phyloP scores from a whole-genome alignment of 2,329 filamentous ascomycete genomes.

The Cladorrhinum sp. region DNA sequence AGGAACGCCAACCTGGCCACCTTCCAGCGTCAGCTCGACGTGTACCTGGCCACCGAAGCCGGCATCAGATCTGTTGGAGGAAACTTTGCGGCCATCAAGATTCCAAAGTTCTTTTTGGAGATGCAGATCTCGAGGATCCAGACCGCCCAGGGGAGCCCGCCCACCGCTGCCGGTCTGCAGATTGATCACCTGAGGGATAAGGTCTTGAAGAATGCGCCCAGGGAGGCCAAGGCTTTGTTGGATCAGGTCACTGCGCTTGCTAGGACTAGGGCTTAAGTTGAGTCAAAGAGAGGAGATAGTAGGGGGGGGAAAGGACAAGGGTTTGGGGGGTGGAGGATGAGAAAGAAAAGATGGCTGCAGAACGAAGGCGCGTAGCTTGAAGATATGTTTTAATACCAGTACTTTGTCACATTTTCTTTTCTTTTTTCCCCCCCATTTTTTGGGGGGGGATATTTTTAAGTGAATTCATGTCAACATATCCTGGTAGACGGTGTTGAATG shows the following conservation, averaged over 20 bases:
- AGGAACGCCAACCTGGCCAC: constrained; percentile 46
- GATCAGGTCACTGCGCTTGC: constrained; percentile 50
- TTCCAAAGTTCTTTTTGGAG: constrained; percentile 61
- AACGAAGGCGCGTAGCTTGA: too few species aligned
- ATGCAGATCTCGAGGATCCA: constrained; percentile 59
- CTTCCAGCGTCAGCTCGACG: constrained; percentile 54
- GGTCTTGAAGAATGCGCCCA: constrained; percentile 53
- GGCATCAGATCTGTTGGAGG: constrained; percentile 54
- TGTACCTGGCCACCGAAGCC: constrained; percentile 59
- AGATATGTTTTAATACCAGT: too few species aligned
- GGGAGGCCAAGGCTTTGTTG: constrained; percentile 46
- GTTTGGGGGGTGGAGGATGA: background rate
- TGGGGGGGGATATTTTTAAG: too few species aligned
- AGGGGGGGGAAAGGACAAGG: background rate
- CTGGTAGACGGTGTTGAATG: too few species aligned
- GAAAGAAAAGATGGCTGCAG: too few species aligned
- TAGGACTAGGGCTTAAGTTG: constrained; percentile 19
- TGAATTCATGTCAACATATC: too few species aligned
- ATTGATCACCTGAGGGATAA: constrained; percentile 58
- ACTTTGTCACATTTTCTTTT: too few species aligned
- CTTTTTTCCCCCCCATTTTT: too few species aligned
- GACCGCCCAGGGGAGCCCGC: constrained; percentile 56
- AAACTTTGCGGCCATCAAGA: constrained; percentile 51
- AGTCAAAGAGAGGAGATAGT: background rate
- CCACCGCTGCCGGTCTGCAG: constrained; percentile 48